Evolutionary conservation across 768 basidiomycete species (phyloP).

Genomic region (Lentinula aciculospora): DNA sequence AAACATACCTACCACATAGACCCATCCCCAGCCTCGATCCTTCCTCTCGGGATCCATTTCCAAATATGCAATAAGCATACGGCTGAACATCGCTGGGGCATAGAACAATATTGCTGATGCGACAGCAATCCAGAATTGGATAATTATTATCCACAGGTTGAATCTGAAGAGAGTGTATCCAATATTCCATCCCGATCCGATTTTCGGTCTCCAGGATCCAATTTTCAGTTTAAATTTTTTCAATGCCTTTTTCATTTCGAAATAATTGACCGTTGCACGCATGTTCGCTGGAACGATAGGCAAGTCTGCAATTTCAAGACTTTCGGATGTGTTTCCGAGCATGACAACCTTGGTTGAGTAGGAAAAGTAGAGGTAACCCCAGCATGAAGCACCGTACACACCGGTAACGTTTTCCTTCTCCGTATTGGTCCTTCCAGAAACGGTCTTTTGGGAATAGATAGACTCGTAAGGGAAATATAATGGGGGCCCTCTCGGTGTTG

Average conservation of each 20-base stretch:
- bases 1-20: conserved; percentile 51
- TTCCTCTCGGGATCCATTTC: conserved; percentile 47
- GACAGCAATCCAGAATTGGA: conserved; percentile 46
- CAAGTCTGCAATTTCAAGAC: conserved; percentile 82
- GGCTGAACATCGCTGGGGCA: conserved; percentile 48
- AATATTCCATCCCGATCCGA: conserved; percentile 62
- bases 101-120: conserved; percentile 63
- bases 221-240: conserved; percentile 44
- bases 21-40: conserved; percentile 54
- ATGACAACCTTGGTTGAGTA: conserved; percentile 86
- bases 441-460: conserved; percentile 71
- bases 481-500: conserved; percentile 71
- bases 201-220: conserved; percentile 50
- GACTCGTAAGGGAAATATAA: conserved; percentile 68
- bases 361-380: conserved; percentile 70
- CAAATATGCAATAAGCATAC: conserved; percentile 45
- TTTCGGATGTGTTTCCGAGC: conserved; percentile 69
- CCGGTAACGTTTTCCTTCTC: conserved; percentile 76
- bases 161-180: conserved; percentile 55
- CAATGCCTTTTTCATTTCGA: conserved; percentile 57
- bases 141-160: conserved; percentile 37
- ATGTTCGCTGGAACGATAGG: conserved; percentile 74
- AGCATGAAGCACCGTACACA: conserved; percentile 46
- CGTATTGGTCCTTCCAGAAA: conserved; percentile 52
- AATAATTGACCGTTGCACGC: conserved; percentile 60